Evolutionary conservation across 2,329 filamentous ascomycete genomes (phyloP), one percentile per base, ranked within the genome.

Genomic region (Hortaea sp.): DNA sequence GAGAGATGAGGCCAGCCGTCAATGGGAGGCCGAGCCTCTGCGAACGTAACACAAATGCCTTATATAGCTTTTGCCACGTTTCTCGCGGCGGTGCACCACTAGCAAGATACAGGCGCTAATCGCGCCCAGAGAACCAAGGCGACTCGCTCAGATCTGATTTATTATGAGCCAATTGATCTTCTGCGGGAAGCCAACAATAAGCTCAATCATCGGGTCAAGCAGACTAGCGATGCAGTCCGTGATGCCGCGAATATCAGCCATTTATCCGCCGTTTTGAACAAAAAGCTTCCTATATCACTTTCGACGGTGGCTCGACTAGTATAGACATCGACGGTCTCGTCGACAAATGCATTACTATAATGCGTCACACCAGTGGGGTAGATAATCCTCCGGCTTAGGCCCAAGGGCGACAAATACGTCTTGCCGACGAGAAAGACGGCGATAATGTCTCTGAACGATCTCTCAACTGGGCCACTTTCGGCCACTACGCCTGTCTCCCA

Each of bases 311-410:
- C 2, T 78, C 79, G 2, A 80, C 84, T 43, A 87, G 88, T 6
- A 70, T 98, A 20, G 89, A 97, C 59, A 75, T 94, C 0, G 89
- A 97, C 50, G 86, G 95, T 57, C 94, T 97, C 59, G 79, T 97
- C 10, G 85, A 85, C 0, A 94, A 94, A 65, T 90, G 85, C 63
- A 88, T 94, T 49, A 78, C 77, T 3, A 97, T 85, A 62, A 95
- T 97, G 88, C 80, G 79, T 12, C 59, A 65, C 20, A 74, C 77
- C 32, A 83, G 79, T 3, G 75, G 4, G 63, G 65, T 7, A 5
- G 39, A 44, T 28, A 29, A 39, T 9, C 43, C 43, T 4, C 35
- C 50, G 4, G 38, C 50, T 5, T 48, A 53, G 30, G 48, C 50
- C 39, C 44, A 46, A 13, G 50, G 53, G 10, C 49, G 42, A 6